phyloP scores from a whole-genome alignment of 1,284 basidiomycete genomes.

The Ustilago lituana region DNA sequence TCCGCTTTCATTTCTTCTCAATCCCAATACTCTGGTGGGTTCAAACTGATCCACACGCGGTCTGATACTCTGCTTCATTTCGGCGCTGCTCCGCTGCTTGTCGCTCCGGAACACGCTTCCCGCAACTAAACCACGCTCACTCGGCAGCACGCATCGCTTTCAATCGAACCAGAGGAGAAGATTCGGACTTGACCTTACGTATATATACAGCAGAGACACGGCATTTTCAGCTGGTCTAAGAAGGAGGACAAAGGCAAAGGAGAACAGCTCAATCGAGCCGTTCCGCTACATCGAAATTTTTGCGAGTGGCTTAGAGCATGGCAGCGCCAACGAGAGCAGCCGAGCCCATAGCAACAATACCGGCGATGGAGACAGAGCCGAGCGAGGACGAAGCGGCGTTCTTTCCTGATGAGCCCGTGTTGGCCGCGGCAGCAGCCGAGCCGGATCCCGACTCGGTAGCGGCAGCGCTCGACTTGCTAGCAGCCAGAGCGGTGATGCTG shows the following conservation, averaged over 20 bases:
- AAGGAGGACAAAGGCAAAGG: too few species aligned
- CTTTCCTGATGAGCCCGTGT: conserved; percentile 5
- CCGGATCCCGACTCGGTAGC: conserved; percentile 15
- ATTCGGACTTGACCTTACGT: background rate
- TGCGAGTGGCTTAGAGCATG: conserved; percentile 39
- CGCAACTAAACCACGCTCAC: too few species aligned
- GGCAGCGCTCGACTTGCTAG: conserved; percentile 32
- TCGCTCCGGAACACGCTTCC: too few species aligned
- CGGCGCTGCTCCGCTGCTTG: too few species aligned
- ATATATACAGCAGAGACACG: background rate
- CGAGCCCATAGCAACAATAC: conserved; percentile 33
- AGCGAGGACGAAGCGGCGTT: conserved; percentile 15
- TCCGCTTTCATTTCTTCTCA: conserved; percentile 21
- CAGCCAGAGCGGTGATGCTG: conserved; percentile 38
- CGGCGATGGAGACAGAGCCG: conserved; percentile 22
- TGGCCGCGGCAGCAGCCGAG: conserved; percentile 9
- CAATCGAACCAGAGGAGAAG: too few species aligned
- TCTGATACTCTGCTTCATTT: too few species aligned
- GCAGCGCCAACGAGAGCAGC: conserved; percentile 35
- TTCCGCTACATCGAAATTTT: too few species aligned
- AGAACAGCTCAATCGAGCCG: too few species aligned
- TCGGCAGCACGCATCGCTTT: too few species aligned
- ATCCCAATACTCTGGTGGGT: too few species aligned
- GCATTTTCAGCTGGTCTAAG: too few species aligned
- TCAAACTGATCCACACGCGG: too few species aligned